Base-by-base conservation (phyloP, 352 stramenopile species). In the Peronospora farinosa region DNA sequence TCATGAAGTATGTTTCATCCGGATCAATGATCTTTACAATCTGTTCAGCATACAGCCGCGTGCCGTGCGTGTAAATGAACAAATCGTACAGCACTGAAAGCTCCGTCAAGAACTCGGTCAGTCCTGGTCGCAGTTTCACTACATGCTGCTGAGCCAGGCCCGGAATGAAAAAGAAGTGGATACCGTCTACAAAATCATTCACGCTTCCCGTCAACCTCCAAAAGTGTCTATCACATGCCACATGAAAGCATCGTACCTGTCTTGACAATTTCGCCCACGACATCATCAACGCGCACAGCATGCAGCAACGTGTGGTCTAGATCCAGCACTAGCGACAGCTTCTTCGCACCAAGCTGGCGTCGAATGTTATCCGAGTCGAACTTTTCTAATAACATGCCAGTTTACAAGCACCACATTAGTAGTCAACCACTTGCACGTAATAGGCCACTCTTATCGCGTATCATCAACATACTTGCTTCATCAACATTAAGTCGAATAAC, bases 221-320 rank as follows among this genome's bases (percentile, higher is more conserved):
- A 40, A 59, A 33, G 5, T n/a, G 31, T 9, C 38, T 17, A 31
- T 2, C 21, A n/a, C 33, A 15, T 19, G 51, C 9, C 19, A 11
- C 16, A 12, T 31, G n/a, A 7, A 45, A 19, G 6, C 30, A 27
- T 23, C 61, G 23, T 49, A 89, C 78, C 75, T 63, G 75, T 67
- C 28, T 79, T 61, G 7, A 56, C 48, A 17, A 92, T 76, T 40
- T 77, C 62, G 13, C 65, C 73, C 2, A 79, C 58, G 25, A 93
- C 65, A 27, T 93, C 78, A n/a, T 79, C 63, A 0, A 79, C 67
- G 17, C 80, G 78, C 43, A 93, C 82, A 17, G 95, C 94, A 71
- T 98, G 96, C 5, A 98, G 72, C 38, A 98, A 68, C 2, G 96
- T 98, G 68, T 98, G 95, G 71, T 98, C 96, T 27, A 98, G 69